Evolutionary conservation across 768 basidiomycete species (phyloP).

Genomic region (Serendipita sp.): DNA sequence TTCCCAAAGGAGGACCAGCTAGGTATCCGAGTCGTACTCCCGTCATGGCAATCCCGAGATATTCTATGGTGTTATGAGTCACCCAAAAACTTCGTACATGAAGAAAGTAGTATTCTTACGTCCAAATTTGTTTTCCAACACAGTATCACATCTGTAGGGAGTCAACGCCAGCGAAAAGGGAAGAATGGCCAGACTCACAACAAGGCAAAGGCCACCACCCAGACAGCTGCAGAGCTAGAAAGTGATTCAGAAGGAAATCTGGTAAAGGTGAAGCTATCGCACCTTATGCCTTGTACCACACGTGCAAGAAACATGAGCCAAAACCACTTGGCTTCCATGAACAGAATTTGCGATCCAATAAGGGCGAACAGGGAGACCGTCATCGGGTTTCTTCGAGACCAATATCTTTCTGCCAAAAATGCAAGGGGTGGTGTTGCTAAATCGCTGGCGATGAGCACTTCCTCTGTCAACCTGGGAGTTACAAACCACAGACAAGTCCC

Average conservation of each 20-base stretch:
- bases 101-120: constrained; percentile 22
- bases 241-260: too few species aligned
- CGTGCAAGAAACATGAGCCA: constrained; percentile 43
- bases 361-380: constrained; percentile 34
- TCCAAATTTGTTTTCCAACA: constrained; percentile 32
- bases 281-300: constrained; percentile 40
- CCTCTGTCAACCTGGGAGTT: neutral
- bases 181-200: constrained; percentile 23
- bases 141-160: constrained; percentile 35
- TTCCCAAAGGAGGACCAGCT: constrained; percentile 21
- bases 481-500: constrained; percentile 36
- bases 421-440: constrained; percentile 44
- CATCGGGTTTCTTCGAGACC: constrained; percentile 32
- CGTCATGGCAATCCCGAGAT: constrained; percentile 44
- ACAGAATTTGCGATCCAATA: constrained; percentile 37
- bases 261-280: constrained; percentile 12
- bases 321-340: constrained; percentile 47
- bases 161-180: neutral
- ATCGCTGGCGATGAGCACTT: neutral
- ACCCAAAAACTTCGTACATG: neutral
- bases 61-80: constrained; percentile 21
- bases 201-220: constrained; percentile 46
- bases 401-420: constrained; percentile 35
- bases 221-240: constrained; percentile 38
- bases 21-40: constrained; percentile 36